Base-by-base conservation (phyloP, 2,329 filamentous ascomycete genomes). In the Monosporascus sp. region DNA sequence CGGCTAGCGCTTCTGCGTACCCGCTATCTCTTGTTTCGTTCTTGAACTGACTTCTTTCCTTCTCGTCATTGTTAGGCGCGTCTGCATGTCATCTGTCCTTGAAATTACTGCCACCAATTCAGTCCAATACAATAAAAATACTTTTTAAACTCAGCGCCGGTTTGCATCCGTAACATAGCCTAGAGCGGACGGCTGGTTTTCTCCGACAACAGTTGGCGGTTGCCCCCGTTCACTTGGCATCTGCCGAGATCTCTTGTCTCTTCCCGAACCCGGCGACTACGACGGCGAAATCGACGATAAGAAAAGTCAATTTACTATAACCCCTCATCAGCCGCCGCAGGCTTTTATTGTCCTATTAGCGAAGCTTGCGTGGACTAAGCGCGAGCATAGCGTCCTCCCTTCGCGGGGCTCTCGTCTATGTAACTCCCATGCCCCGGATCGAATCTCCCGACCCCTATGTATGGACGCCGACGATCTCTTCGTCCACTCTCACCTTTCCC, bases 381-480 rank as follows among this genome's bases (percentile, higher is more conserved):
- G 26, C 51, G n/a, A 37, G 46, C 45, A 38, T 49, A 45, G 19
- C 9, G 40, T 43, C 9, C 40, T 43, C 22, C 26, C 11, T 27
- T 17, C 26, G 26, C 43, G 24, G 43, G 22, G 43, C 26, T 24
- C 31, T 46, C n/a, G 22, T 46, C 43, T 46, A 26, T 16, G 17
- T 46, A 22, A 7, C 38, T 62, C 60, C 60, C 55, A 67, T 67
- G 65, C 62, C 58, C 56, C 53, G 58, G 24, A 47, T 52, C 52
- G 49, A 60, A 55, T 38, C 52, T 52, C 51, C 53, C 58, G 51
- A 59, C 58, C 63, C 62, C 58, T 61, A 68, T 68, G 64, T 61
- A 64, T 63, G 65, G 62, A 64, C 61, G 59, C 60, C 62, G 53
- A 59, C 49, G 52, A 45, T 62, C 41, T 50, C 56, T 50, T 56